A percentile compares a stretch with the other conserved stretches of the same genome.
Conservation (phyloP, 805 yeast species). For the Saturnispora silvae region DNA sequence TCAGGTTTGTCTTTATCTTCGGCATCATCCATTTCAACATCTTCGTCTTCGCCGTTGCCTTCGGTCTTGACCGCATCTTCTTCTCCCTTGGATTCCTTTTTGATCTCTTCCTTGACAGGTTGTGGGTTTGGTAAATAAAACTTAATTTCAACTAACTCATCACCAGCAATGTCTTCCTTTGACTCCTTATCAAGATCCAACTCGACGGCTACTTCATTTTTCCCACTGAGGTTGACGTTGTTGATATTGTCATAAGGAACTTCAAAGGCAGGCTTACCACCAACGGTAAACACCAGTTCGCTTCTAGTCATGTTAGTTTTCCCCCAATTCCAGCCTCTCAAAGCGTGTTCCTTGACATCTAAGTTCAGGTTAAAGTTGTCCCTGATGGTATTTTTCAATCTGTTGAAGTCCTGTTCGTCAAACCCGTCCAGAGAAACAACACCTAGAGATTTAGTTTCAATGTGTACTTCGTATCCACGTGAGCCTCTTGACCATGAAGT, state of each 20-base stretch:
- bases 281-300: conserved; percentile 76
- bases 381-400: conserved; percentile 74
- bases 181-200: conserved; percentile 41
- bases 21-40: conserved; percentile 19
- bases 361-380: conserved; percentile 60
- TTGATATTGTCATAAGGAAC: conserved; percentile 71
- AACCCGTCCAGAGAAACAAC: conserved; percentile 88
- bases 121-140: conserved; percentile 74
- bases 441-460: conserved; percentile 82
- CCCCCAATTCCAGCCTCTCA: conserved; percentile 99
- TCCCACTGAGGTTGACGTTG: conserved; percentile 84
- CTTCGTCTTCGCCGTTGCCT: conserved; percentile 6
- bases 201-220: conserved; percentile 88
- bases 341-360: conserved; percentile 81
- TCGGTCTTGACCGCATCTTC: conserved; percentile 19
- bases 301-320: conserved; percentile 83
- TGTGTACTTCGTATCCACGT: conserved; percentile 79
- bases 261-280: conserved; percentile 86
- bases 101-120: conserved; percentile 9
- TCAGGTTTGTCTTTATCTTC: conserved; percentile 24
- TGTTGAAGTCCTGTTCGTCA: conserved; percentile 69
- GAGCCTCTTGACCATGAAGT: conserved; percentile 91
- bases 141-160: conserved; percentile 90
- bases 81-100: conserved; percentile 12
- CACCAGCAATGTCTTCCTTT: conserved; percentile 65